Conservation (phyloP, 768 basidiomycete species). For the Russula lepida region DNA sequence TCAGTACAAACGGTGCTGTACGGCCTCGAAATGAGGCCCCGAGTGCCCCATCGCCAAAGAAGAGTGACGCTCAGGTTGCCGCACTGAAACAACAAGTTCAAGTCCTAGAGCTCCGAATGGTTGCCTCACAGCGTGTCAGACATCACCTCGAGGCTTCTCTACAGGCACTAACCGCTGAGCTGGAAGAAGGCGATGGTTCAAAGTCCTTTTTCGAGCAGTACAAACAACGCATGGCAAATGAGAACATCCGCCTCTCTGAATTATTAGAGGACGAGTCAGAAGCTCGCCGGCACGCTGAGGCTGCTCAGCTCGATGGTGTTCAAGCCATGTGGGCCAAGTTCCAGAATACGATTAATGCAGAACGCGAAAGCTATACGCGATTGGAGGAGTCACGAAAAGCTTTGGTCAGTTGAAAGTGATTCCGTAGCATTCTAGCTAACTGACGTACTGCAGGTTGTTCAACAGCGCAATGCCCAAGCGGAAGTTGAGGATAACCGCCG, state of each 20-base stretch:
- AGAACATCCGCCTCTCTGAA: slow-evolving; percentile 47
- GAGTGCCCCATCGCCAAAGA: slow-evolving; percentile 33
- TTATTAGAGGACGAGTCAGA: slow-evolving; percentile 56
- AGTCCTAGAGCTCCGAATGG: slow-evolving; percentile 58
- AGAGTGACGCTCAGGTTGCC: slow-evolving; percentile 39
- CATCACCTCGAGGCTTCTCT: slow-evolving; percentile 55
- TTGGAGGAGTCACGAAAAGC: slow-evolving; percentile 66
- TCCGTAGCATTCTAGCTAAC: neutral
- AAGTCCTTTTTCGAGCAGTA: slow-evolving; percentile 53
- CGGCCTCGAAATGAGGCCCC: slow-evolving; percentile 33
- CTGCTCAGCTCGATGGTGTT: slow-evolving; percentile 54
- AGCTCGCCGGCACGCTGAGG: slow-evolving; percentile 50
- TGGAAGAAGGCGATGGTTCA: slow-evolving; percentile 58
- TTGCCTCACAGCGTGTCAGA: slow-evolving; percentile 56
- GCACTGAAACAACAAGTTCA: slow-evolving; percentile 57
- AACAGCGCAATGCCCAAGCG: slow-evolving; percentile 53
- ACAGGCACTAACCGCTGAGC: slow-evolving; percentile 48
- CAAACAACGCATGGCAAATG: slow-evolving; percentile 45
- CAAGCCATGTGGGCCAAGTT: slow-evolving; percentile 62
- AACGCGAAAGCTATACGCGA: slow-evolving; percentile 53
- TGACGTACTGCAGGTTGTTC: slow-evolving; percentile 41
- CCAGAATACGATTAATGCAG: slow-evolving; percentile 47
- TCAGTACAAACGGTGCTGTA: slow-evolving; percentile 27
- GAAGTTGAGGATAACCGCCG: slow-evolving; percentile 60
- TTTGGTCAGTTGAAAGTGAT: slow-evolving; percentile 36